Percentiles rank a stretch among this genome's conserved stretches.
Conservation (phyloP, 306 rosid species). For the Corylus heterophylla region DNA sequence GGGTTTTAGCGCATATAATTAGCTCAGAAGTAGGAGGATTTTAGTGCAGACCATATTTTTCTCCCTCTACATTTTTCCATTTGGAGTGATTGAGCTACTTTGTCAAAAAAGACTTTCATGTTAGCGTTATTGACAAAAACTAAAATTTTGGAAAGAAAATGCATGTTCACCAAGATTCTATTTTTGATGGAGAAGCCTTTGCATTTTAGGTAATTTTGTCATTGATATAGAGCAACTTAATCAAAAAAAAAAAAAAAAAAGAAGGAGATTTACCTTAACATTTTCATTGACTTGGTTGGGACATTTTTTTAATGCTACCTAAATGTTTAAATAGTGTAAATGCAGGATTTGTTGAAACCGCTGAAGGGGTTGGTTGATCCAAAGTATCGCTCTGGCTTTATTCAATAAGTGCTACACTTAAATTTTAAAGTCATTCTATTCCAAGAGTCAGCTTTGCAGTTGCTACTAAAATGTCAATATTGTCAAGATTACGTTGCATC, state of each 20-base stretch:
- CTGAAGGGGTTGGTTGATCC: too few species aligned
- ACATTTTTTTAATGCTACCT: too few species aligned
- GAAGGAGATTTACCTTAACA: too few species aligned
- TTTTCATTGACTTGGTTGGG: too few species aligned
- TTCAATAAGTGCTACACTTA: too few species aligned
- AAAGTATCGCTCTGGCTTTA: too few species aligned
- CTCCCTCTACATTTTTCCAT: background rate
- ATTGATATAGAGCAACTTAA: background rate
- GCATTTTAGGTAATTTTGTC: background rate
- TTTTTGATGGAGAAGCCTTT: background rate
- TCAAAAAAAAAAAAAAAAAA: background rate
- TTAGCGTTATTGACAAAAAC: background rate
- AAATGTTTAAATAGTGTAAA: too few species aligned
- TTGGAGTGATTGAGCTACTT: background rate
- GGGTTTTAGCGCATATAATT: background rate
- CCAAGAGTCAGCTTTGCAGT: too few species aligned
- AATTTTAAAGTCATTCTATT: too few species aligned
- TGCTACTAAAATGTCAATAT: too few species aligned
- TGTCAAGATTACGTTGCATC: too few species aligned
- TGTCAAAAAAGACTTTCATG: background rate
- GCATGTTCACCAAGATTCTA: constrained; percentile 1
- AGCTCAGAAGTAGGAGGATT: background rate
- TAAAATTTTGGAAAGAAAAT: background rate
- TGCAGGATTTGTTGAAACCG: too few species aligned
- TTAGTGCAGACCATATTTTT: background rate